Conservation (phyloP, 805 yeast genomes). For the Dipodascus albidus region DNA sequence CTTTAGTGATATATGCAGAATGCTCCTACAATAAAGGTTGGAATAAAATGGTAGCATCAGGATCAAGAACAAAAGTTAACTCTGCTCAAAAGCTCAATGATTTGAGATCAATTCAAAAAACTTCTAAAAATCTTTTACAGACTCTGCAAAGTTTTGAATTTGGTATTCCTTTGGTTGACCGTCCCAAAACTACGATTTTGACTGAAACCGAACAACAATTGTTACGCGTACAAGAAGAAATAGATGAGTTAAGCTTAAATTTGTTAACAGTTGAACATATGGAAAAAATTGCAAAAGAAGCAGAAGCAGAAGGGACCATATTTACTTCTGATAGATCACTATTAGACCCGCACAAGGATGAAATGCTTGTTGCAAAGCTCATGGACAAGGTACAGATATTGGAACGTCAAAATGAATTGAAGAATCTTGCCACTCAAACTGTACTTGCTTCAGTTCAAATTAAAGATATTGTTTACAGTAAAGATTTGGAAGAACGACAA, state of each 20-base stretch:
- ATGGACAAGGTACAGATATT: background rate
- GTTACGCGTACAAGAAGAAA: background rate
- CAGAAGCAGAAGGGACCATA: background rate
- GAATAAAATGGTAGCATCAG: background rate
- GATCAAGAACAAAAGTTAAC: background rate
- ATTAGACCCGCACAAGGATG: background rate
- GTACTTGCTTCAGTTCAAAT: background rate
- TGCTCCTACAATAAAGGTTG: too few relatives aligned
- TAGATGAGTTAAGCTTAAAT: background rate
- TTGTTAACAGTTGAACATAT: background rate
- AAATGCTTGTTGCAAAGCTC: background rate
- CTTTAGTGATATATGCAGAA: too few relatives aligned
- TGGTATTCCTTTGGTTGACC: background rate
- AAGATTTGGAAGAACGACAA: background rate
- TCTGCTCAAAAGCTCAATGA: background rate
- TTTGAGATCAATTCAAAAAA: background rate
- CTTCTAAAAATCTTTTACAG: background rate
- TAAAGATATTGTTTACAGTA: background rate
- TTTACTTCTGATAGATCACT: background rate
- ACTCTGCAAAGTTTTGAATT: background rate
- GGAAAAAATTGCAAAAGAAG: background rate
- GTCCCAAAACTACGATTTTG: background rate
- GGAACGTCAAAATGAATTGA: background rate
- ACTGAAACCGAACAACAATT: background rate
- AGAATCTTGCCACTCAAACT: background rate